Percentiles rank a stretch among this genome's conserved stretches.
Evolutionary conservation across 2,329 filamentous ascomycete genomes (phyloP).

Genomic region (Phaeoacremonium minimum): DNA sequence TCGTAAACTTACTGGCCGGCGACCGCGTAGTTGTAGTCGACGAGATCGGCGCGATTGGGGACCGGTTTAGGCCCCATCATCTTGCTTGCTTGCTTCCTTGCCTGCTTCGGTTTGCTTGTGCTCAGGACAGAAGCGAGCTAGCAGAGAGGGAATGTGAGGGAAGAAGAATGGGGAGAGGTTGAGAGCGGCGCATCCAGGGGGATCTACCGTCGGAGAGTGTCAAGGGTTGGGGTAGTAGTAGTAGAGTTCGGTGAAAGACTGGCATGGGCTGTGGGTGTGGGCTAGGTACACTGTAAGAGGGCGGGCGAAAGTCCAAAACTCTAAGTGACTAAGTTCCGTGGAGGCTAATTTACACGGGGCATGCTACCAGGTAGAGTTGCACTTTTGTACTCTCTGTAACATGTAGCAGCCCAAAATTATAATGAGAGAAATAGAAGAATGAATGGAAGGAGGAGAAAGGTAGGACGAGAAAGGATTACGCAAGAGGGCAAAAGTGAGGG

Average conservation of each 20-base stretch:
- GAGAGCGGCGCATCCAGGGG: conserved; percentile 7
- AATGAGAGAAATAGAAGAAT: too few species aligned
- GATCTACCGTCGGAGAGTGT: neutral
- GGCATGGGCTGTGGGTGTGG: too few species aligned
- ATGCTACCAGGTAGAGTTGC: too few species aligned
- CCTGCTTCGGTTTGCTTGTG: too few species aligned
- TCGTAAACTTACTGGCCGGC: conserved; percentile 71
- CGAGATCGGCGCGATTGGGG: conserved; percentile 56
- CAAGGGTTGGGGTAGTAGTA: neutral
- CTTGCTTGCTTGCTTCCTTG: conserved; percentile 6
- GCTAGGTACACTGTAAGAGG: too few species aligned
- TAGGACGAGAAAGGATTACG: neutral
- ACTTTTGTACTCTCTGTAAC: too few species aligned
- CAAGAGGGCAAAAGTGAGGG: neutral
- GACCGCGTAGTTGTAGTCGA: conserved; percentile 70
- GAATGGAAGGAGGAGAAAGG: too few species aligned
- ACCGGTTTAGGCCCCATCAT: conserved; percentile 29
- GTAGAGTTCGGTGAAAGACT: too few species aligned
- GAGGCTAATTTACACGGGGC: too few species aligned
- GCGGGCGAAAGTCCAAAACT: too few species aligned
- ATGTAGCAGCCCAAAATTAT: too few species aligned
- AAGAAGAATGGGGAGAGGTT: conserved; percentile 1
- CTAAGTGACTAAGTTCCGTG: too few species aligned
- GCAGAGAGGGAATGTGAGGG: conserved; percentile 3
- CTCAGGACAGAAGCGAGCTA: conserved; percentile 2